Evolutionary conservation across 768 basidiomycete genomes (phyloP).

Genomic region (Suillus variegatus): DNA sequence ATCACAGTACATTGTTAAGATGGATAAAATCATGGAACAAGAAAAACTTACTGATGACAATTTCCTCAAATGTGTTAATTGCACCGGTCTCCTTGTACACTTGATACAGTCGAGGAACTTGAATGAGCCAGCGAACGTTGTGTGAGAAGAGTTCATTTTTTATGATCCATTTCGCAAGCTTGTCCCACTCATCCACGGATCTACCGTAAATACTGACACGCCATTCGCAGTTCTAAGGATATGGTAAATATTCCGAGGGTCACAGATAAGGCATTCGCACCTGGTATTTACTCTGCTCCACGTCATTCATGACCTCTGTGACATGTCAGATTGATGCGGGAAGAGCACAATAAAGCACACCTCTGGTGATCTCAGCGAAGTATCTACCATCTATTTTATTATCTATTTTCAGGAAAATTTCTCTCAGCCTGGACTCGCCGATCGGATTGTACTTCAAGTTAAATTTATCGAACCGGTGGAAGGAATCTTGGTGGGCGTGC

Average conservation of each 20-base stretch:
- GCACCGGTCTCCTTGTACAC: constrained; percentile 90
- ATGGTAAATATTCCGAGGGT: background rate
- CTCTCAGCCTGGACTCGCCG: constrained; percentile 90
- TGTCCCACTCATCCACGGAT: constrained; percentile 89
- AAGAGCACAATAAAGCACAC: constrained; percentile 39
- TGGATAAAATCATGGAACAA: background rate
- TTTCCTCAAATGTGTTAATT: constrained; percentile 85
- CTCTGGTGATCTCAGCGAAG: constrained; percentile 91
- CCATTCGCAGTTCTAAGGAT: constrained; percentile 88
- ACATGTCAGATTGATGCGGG: constrained; percentile 1
- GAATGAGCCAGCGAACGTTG: constrained; percentile 97
- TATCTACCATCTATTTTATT: constrained; percentile 92
- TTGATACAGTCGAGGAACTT: constrained; percentile 92
- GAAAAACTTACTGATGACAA: constrained; percentile 74
- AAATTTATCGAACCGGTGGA: constrained; percentile 99
- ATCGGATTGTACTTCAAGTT: constrained; percentile 97
- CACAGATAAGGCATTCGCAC: constrained; percentile 38
- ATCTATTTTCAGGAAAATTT: constrained; percentile 98
- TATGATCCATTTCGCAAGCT: constrained; percentile 95
- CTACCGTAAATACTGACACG: constrained; percentile 95
- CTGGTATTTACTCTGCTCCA: constrained; percentile 99
- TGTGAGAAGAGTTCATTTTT: constrained; percentile 92
- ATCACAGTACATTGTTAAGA: background rate
- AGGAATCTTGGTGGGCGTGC: constrained; percentile 98
- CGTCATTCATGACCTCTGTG: constrained; percentile 93